Conservation (phyloP, 352 stramenopile species). For the Globisporangium nunn region DNA sequence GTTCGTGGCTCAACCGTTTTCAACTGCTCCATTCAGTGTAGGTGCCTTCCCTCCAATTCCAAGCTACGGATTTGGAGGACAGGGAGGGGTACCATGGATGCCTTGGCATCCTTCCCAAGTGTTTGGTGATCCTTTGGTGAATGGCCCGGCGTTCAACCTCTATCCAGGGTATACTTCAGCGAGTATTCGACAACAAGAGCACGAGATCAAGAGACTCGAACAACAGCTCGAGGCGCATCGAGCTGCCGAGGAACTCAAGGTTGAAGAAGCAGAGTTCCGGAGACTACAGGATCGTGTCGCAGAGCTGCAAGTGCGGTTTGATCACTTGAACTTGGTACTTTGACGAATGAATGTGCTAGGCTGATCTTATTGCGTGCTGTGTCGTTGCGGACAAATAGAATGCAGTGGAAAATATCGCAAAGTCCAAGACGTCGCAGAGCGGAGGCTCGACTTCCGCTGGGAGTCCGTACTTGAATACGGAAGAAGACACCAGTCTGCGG, state of each 20-base stretch:
- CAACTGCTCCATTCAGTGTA: neutral
- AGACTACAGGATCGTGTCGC: slow-evolving; percentile 10
- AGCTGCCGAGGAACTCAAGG: slow-evolving; percentile 1
- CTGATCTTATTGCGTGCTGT: neutral
- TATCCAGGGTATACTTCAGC: neutral
- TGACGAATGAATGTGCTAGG: too few species aligned
- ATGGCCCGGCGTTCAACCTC: neutral
- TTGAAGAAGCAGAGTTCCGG: slow-evolving; percentile 11
- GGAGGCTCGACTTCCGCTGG: neutral
- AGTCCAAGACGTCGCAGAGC: slow-evolving; percentile 13
- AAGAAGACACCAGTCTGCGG: slow-evolving; percentile 25
- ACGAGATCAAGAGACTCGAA: slow-evolving; percentile 13
- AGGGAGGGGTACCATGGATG: neutral
- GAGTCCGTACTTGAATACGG: neutral
- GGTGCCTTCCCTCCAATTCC: neutral
- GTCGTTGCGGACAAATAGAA: neutral
- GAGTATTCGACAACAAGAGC: slow-evolving; percentile 9
- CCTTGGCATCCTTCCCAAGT: neutral
- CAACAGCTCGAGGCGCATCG: slow-evolving; percentile 9
- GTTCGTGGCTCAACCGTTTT: neutral
- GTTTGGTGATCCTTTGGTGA: neutral
- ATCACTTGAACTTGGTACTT: neutral
- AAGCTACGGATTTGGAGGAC: neutral
- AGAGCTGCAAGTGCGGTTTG: slow-evolving; percentile 5
- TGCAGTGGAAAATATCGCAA: slow-evolving; percentile 1